Evolutionary conservation across 176 grass and related monocot species (phyloP), one percentile per base, ranked within the genome.

Genomic region (Pontederia paniculata): DNA sequence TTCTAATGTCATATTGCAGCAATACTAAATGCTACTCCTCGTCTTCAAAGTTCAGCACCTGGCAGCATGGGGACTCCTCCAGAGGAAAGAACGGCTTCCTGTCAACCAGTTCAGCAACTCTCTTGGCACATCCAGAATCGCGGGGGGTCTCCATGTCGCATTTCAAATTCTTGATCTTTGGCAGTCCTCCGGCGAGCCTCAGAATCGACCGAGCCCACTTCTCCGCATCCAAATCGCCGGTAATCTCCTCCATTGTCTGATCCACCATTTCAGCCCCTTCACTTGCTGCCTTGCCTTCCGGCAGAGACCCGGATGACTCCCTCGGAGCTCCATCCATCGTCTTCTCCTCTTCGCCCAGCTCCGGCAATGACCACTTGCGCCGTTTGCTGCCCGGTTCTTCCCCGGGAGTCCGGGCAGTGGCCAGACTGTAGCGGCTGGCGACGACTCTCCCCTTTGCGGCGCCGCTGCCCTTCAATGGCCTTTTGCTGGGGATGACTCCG

Each of bases 371-470:
- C 69, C 78, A 78, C 67, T 88, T 88, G 31, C 49, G 48, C 8
- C 68, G 57, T 52, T 46, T 75, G 23, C 77, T 78, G 2, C 79
- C 77, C 10, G 67, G 12, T 52, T 56, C 76, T 2, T 25, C 45
- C 23, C 52, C 67, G 1, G 76, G 15, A 17, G 48, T 49, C 6
- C 65, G 54, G 9, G 53, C 42, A 9, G 77, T 70, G 0, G 81
- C 80, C 49, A 91, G 66, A 76, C 83, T 91, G 67, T 98, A 98
- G 53, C 93, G 93, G 75, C 93, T 98, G 0, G 87, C 72, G 12
- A 98, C 67, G 19, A 84, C 47, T 75, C 86, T 78, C 10, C 62
- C 73, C 69, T 84, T 91, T 44, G 68, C 60, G 55, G 72, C n/a
- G n/a, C n/a, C n/a, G n/a, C n/a, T n/a, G n/a, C n/a, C 63, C 2